Conservation (phyloP, 192 early-diverging fungal species). For the Coemansia sp. region DNA sequence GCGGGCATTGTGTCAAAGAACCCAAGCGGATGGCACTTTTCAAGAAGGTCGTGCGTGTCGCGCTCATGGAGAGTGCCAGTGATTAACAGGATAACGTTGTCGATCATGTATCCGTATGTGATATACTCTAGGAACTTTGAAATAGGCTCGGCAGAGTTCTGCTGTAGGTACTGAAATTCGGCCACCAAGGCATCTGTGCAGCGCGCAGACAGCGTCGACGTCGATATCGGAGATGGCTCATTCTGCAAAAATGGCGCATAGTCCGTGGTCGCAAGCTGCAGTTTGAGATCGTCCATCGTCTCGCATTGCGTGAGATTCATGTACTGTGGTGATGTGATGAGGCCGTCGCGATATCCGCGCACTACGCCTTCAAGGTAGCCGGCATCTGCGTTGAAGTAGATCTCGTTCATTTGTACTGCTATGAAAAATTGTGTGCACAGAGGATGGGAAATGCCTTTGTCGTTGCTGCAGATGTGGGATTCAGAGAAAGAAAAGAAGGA, state of each 20-base stretch:
- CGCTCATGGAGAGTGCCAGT: constrained; percentile 98
- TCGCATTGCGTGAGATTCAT: constrained; percentile 97
- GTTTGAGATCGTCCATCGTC: constrained; percentile 94
- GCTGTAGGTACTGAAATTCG: constrained; percentile 91
- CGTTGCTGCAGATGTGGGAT: not conserved
- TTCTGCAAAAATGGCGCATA: constrained; percentile 94
- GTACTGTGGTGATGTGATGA: constrained; percentile 81
- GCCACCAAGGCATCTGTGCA: constrained; percentile 84
- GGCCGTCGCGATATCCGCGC: constrained; percentile 88
- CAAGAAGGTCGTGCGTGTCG: constrained; percentile 95
- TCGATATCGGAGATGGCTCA: constrained; percentile 92
- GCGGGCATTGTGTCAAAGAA: too few species aligned
- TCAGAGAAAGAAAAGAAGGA: not conserved
- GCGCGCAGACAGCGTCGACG: constrained; percentile 87
- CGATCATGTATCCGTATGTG: constrained; percentile 97
- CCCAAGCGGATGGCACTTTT: constrained; percentile 96
- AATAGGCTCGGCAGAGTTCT: constrained; percentile 79
- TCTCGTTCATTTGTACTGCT: constrained; percentile 40
- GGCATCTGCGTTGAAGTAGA: constrained; percentile 82
- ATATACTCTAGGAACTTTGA: constrained; percentile 95
- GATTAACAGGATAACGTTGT: constrained; percentile 97
- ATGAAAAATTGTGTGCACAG: not conserved
- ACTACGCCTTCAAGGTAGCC: constrained; percentile 95
- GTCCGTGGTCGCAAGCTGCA: constrained; percentile 93
- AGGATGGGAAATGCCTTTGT: not conserved